Evolutionary conservation across 2,329 filamentous ascomycete species (phyloP).

Genomic region (Aplosporella prunicola): DNA sequence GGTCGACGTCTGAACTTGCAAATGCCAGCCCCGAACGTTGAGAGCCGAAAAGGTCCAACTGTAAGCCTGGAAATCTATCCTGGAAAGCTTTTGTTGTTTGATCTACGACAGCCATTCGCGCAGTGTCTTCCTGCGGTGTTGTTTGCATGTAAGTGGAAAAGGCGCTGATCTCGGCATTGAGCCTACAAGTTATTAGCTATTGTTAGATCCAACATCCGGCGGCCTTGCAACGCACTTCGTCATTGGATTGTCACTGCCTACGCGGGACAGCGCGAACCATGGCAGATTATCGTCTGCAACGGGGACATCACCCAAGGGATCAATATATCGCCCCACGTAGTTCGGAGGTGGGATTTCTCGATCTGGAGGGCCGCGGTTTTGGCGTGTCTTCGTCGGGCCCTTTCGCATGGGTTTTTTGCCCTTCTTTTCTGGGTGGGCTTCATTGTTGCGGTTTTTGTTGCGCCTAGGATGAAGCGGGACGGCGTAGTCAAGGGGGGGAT

Average conservation of each 20-base stretch:
- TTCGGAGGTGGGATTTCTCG: not conserved
- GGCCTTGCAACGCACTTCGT: no score
- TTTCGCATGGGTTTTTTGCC: no score
- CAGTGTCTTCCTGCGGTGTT: conserved; percentile 33
- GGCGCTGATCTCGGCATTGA: conserved; percentile 38
- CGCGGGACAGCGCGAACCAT: conserved; percentile 1
- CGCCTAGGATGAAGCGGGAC: no score
- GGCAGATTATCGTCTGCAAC: conserved; percentile 1
- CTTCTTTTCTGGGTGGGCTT: no score
- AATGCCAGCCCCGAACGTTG: conserved; percentile 42
- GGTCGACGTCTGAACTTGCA: conserved; percentile 46
- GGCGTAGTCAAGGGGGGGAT: no score
- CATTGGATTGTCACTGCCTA: no score
- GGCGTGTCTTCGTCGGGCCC: no score
- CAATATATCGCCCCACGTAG: conserved; percentile 1
- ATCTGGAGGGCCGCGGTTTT: no score
- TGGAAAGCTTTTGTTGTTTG: conserved; percentile 13
- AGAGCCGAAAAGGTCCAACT: conserved; percentile 44
- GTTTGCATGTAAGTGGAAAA: conserved; percentile 38
- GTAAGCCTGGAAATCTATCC: conserved; percentile 7
- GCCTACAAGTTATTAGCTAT: conserved; percentile 7
- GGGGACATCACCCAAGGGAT: not conserved
- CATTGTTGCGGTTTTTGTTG: no score
- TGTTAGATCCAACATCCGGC: not conserved
- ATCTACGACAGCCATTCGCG: conserved; percentile 26